Percentiles rank a stretch among this genome's conserved stretches.
Conservation (phyloP, 306 rosid species). For the Vigna reflexopilosa region DNA sequence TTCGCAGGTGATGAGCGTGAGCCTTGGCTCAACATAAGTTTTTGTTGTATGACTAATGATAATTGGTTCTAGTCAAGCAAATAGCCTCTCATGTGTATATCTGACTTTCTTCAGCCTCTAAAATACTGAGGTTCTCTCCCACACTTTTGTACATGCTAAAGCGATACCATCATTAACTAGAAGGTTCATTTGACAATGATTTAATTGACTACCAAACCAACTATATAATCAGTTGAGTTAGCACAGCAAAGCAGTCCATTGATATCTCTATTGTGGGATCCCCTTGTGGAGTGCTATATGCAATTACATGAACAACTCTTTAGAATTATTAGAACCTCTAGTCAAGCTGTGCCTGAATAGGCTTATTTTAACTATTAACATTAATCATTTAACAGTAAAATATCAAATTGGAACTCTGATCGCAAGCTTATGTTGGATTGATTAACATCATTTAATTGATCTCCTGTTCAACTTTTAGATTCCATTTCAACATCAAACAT, state of each 20-base stretch:
- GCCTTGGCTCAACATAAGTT: background rate
- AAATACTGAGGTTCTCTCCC: background rate
- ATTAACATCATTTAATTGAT: constrained; percentile 27
- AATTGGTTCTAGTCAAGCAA: background rate
- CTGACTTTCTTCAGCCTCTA: background rate
- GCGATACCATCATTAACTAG: background rate
- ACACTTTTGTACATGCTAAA: constrained; percentile 11
- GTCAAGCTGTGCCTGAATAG: constrained; percentile 2
- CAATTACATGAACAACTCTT: background rate
- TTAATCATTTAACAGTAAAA: constrained; percentile 17
- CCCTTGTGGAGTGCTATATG: constrained; percentile 13
- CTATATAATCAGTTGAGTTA: background rate
- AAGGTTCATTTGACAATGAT: constrained; percentile 5
- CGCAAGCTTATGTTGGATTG: constrained; percentile 13
- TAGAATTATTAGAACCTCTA: constrained; percentile 10
- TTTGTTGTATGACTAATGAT: background rate
- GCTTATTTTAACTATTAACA: constrained; percentile 10
- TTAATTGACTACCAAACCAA: background rate
- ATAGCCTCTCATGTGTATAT: background rate
- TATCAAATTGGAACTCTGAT: constrained; percentile 31
- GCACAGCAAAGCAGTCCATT: background rate
- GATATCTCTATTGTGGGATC: background rate
- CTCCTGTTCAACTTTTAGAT: constrained; percentile 4
- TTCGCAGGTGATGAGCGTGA: background rate
- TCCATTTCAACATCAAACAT: constrained; percentile 15